phyloP scores from a whole-genome alignment of 768 basidiomycete species.

The Hysterangium stoloniferum region DNA sequence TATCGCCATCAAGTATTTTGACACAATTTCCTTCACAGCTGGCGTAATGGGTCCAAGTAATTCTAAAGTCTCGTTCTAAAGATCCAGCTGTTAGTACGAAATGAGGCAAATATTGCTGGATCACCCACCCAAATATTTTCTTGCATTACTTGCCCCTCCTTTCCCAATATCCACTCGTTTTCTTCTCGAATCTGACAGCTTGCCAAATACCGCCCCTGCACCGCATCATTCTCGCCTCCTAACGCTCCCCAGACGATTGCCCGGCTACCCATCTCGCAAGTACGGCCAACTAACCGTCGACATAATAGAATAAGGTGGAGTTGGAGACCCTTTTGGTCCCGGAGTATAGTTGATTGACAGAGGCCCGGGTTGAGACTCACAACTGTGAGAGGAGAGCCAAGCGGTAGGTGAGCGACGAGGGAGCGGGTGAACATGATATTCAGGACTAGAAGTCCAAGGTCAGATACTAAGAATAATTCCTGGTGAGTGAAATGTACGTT shows the following conservation, averaged over 20 bases:
- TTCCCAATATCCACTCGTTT: too few relatives aligned
- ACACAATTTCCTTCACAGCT: too few relatives aligned
- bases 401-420: slow-evolving; percentile 3
- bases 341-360: slow-evolving; percentile 2
- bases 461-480: too few relatives aligned
- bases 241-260: slow-evolving; percentile 7
- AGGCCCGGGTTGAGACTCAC: background rate
- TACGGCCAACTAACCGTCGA: background rate
- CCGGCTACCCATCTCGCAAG: slow-evolving; percentile 5
- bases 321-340: background rate
- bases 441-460: background rate
- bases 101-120: too few relatives aligned
- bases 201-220: background rate
- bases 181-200: slow-evolving; percentile 1
- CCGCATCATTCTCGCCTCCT: background rate
- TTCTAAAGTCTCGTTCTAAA: too few relatives aligned
- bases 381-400: background rate
- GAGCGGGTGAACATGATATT: slow-evolving; percentile 11
- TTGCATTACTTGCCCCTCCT: too few relatives aligned
- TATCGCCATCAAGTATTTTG: too few relatives aligned
- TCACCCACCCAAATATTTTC: too few relatives aligned
- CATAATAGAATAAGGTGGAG: too few relatives aligned
- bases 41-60: too few relatives aligned
- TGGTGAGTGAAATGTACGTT: too few relatives aligned
- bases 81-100: too few relatives aligned